Base-by-base conservation (phyloP, 2,329 filamentous ascomycete species). In the Rhynchosporium secalis region DNA sequence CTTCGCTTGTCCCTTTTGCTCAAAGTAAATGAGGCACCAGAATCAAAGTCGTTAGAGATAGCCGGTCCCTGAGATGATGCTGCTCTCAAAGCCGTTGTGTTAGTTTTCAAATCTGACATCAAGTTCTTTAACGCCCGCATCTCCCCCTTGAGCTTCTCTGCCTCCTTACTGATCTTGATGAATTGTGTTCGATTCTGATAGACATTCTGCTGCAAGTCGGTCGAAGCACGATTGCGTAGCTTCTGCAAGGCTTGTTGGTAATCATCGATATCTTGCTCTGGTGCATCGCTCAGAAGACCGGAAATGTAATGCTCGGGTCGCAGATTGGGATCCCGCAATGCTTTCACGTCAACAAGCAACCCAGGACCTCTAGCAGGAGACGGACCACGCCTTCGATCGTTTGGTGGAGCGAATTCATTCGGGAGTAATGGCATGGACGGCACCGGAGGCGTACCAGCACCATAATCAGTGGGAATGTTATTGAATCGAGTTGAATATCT, bases 161-260 rank as follows among this genome's bases (percentile, higher is more conserved):
- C 95, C 78, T 99, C 95, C 77, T 98, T 97, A 75, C 93, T 97
- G 76, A 99, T 98, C 77, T 96, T 96, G 81, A 99, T 98, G 74
- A 99, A 99, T 72, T 98, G 95, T 0, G 92, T 96, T 55, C 95
- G 87, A 76, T 99, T 99, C 76, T 97, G 93, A 77, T 96, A 94
- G 56, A 99, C 90, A 76, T 93, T 98, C 73, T 96, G 91, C 76
- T 98, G 94, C 28, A 99, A 81, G 70, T 98, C 93, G 55, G 69
- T 72, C 3, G 73, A 75, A n/a, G 72, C 70, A 45, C 71, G 65
- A 63, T 70, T 72, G 15, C 68, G 66, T 55, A 75, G 61, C 47
- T 71, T 72, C 58, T 64, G 64, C 40, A 75, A 51, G 36, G 65
- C 66, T 56, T 66, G 64, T 59, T 71, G 71, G 55, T 72, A 74